Evolutionary conservation across 208 protist genomes (phyloP), one percentile per base, ranked within the genome.

Genomic region (Leishmania guyanensis): DNA sequence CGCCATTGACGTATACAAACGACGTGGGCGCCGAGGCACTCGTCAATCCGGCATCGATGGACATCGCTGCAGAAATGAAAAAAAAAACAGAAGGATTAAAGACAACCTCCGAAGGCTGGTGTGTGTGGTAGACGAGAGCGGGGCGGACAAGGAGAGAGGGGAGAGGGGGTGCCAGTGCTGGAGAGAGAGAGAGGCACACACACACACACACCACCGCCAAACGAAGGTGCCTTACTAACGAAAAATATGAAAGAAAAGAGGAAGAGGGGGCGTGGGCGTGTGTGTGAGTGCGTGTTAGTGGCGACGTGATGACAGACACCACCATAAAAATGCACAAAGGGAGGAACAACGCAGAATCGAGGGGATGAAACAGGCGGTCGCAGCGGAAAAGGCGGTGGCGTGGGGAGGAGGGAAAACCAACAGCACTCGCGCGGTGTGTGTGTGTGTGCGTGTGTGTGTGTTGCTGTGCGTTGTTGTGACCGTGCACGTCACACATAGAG

Each of bases 1-100:
- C 85, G 33, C 92, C 92, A 79, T 96, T 96, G 9, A 97, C 90
- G 79, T 91, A 95, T 14, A 97, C 90, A 77, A 84, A 94, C 29
- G 83, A 79, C 58, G 80, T 43, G 10, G 60, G 33, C 74, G 79
- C 58, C 77, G 82, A 64, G 39, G 77, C 51, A 9, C 77, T 82
- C 33, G 77, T 46, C 50, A 72, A 75, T 56, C 77, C 76, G 62
- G 77, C 39, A 14, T 85, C 82, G 60, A 50, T 82, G 72, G 82
- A 79, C 77, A 85, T 85, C 14, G 51, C 53, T 58, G 39, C 60
- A 39, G 16, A 16, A 26, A 48, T 46, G 66, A 5, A 20, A 68
- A 29, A 58, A 53, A 17, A 43, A 50, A 9, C 17, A 54, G 6
- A 4, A 50, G 39, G 22, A 36, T 17, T 22, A 20, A 1, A 51